Evolutionary conservation across 2,329 filamentous ascomycete genomes (phyloP).

Genomic region (Microsporum audouinii): DNA sequence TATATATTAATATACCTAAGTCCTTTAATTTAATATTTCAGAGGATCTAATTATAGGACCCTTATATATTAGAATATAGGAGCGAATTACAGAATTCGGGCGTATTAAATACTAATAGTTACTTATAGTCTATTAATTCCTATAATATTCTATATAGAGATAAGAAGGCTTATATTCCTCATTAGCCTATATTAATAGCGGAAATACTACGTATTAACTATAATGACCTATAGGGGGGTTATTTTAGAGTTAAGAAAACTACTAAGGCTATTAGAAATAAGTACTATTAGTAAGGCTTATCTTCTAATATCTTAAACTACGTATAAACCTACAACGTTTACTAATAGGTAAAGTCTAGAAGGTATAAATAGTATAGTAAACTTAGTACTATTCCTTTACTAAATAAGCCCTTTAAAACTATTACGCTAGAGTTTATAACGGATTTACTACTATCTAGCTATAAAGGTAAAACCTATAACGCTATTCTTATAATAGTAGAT

Average conservation of each 20-base stretch:
- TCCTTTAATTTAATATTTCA: background rate
- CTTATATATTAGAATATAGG: background rate
- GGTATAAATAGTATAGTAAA: background rate
- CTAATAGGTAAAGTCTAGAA: background rate
- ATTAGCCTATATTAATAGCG: background rate
- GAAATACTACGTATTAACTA: background rate
- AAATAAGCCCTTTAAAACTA: background rate
- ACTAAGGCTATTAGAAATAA: background rate
- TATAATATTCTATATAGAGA: background rate
- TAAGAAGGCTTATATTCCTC: background rate
- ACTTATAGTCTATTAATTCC: background rate
- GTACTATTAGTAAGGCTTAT: background rate
- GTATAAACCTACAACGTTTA: background rate
- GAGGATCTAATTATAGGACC: background rate
- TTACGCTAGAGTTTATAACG: background rate
- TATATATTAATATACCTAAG: background rate
- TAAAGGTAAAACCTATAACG: background rate
- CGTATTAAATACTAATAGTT: background rate
- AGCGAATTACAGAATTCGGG: background rate
- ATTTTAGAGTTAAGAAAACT: background rate
- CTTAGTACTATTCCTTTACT: background rate
- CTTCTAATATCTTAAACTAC: background rate
- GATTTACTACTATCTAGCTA: background rate
- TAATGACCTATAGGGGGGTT: background rate
- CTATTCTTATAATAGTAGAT: background rate